Conservation (phyloP, 2,329 filamentous ascomycete genomes). For the Aspergillus ochraceoroseus region DNA sequence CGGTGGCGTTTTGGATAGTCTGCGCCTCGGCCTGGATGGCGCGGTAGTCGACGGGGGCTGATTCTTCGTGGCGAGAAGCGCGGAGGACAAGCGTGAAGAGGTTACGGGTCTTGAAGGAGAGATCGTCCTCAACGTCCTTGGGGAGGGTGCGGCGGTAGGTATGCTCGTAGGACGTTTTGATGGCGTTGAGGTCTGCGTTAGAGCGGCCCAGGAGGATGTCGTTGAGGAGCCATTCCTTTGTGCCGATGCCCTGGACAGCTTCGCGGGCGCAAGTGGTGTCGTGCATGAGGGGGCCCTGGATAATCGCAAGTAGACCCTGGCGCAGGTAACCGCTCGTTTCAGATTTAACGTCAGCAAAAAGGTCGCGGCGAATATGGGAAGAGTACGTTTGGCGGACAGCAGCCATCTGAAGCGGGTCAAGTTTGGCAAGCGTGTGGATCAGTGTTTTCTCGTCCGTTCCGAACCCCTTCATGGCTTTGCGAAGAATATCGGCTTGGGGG, state of each 20-base stretch:
- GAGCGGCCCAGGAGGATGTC: slow-evolving; percentile 76
- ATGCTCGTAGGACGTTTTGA: slow-evolving; percentile 71
- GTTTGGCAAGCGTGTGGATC: slow-evolving; percentile 63
- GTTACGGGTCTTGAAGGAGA: slow-evolving; percentile 78
- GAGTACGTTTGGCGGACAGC: slow-evolving; percentile 64
- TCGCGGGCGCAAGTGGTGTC: slow-evolving; percentile 68
- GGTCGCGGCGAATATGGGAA: slow-evolving; percentile 59
- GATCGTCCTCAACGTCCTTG: slow-evolving; percentile 66
- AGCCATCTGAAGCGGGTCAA: slow-evolving; percentile 73
- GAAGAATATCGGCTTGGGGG: slow-evolving; percentile 64
- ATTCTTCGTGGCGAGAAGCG: slow-evolving; percentile 71
- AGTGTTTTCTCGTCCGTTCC: slow-evolving; percentile 79
- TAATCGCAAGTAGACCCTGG: slow-evolving; percentile 67
- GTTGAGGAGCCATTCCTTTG: slow-evolving; percentile 79
- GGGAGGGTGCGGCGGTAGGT: slow-evolving; percentile 64
- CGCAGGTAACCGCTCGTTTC: slow-evolving; percentile 74
- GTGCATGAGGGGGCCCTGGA: slow-evolving; percentile 70
- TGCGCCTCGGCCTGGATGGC: slow-evolving; percentile 70
- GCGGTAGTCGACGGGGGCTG: slow-evolving; percentile 64
- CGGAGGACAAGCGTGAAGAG: slow-evolving; percentile 79
- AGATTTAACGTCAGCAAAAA: slow-evolving; percentile 69
- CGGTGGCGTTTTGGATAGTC: slow-evolving; percentile 71
- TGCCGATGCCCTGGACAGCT: slow-evolving; percentile 73
- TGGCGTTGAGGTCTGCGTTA: slow-evolving; percentile 82
- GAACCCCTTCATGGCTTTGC: slow-evolving; percentile 86